Evolutionary conservation across 208 protist species (phyloP).

Genomic region (Leishmania amazonensis): DNA sequence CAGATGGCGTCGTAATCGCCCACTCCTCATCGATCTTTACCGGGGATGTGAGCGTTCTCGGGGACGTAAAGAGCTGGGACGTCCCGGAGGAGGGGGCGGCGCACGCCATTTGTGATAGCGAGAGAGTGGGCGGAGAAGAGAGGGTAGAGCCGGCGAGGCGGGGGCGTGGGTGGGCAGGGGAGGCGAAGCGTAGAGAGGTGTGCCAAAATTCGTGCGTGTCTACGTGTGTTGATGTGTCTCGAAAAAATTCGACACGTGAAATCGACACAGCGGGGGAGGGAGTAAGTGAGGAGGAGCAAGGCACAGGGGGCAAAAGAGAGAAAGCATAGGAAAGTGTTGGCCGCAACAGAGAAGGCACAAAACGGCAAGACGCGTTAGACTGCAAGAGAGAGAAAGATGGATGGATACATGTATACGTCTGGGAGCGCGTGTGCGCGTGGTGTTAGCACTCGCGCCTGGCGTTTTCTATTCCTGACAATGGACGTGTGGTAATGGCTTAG

Average conservation of each 20-base stretch:
- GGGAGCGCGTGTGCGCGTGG: background rate
- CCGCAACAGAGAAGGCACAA: no score
- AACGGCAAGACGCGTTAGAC: background rate
- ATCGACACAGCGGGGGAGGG: background rate
- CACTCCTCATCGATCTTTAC: background rate
- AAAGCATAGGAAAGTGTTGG: background rate
- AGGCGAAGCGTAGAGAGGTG: background rate
- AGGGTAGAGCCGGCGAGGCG: background rate
- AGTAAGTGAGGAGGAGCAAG: background rate
- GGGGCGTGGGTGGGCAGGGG: background rate
- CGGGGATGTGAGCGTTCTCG: background rate
- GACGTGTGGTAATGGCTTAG: background rate
- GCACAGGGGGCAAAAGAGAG: no score
- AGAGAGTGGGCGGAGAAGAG: background rate
- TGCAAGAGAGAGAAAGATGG: background rate
- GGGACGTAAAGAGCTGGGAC: background rate
- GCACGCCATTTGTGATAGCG: background rate
- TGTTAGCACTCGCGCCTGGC: background rate
- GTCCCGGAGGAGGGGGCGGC: background rate
- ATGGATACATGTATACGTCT: background rate
- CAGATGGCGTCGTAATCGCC: background rate
- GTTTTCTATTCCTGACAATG: background rate
- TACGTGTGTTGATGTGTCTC: background rate
- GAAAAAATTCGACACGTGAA: background rate
- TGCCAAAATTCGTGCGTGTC: background rate